A percentile compares a stretch with the other conserved stretches of the same genome.
These are phyloP conservation scores for Stachybotrys echinatus DNA, from an alignment of 2,329 filamentous ascomycete genomes.

Conservation along the genomic window DNA sequence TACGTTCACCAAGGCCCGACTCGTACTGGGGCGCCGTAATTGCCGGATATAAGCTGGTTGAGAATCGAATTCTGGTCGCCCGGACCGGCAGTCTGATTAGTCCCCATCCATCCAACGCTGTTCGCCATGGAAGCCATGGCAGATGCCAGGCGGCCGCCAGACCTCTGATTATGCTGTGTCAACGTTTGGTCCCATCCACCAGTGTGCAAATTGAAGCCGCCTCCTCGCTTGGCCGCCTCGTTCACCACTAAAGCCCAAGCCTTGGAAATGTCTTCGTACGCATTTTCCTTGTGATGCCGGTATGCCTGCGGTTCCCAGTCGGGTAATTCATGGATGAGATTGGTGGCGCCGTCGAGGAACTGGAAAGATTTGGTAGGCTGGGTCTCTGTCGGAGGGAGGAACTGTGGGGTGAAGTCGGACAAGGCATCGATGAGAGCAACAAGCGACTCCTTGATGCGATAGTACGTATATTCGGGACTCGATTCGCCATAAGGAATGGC, in stretches of 20 bases:
- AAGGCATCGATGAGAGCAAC: constrained; percentile 80
- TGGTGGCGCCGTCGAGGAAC: constrained; percentile 85
- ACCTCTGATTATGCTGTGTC: constrained; percentile 80
- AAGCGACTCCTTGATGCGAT: constrained; percentile 79
- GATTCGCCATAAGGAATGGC: constrained; percentile 83
- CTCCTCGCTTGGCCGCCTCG: constrained; percentile 85
- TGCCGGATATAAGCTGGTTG: constrained; percentile 56
- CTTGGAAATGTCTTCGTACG: constrained; percentile 91
- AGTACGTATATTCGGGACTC: constrained; percentile 90
- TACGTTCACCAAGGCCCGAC: constrained; percentile 55
- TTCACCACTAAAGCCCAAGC: constrained; percentile 90
- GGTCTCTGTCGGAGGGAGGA: constrained; percentile 83
- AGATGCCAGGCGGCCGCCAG: constrained; percentile 72
- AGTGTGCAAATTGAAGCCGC: constrained; percentile 82
- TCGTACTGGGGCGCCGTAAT: constrained; percentile 53
- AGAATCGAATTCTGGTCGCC: constrained; percentile 52
- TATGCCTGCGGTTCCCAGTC: constrained; percentile 87
- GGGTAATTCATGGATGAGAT: constrained; percentile 82
- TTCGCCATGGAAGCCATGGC: constrained; percentile 73
- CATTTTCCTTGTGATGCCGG: constrained; percentile 88
- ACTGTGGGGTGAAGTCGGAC: constrained; percentile 91
- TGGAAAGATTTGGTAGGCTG: constrained; percentile 79
- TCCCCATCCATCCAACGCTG: constrained; percentile 73
- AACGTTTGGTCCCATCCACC: constrained; percentile 90
- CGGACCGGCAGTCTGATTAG: constrained; percentile 20